Percentiles rank a stretch among this genome's conserved stretches.
These are phyloP conservation scores for Taphrina flavorubra DNA, from an alignment of 1,139 yeast species.

Conservation along the genomic window DNA sequence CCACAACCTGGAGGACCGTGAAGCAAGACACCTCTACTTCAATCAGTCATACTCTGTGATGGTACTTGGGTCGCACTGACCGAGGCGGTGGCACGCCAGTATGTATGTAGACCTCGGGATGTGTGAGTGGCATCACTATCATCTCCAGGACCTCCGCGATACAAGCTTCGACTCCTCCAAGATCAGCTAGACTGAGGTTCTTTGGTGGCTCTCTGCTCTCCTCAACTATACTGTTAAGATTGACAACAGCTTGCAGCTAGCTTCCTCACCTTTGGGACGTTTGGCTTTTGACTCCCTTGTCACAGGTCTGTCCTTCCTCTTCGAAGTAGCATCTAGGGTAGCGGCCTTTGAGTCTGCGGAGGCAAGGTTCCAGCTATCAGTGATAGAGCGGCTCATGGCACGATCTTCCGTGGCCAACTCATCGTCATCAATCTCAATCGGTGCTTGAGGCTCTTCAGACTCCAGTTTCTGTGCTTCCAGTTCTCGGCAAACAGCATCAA, in stretches of 20 bases:
- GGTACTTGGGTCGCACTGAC: slow-evolving; percentile 16
- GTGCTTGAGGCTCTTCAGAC: background rate
- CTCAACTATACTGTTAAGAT: slow-evolving; percentile 20
- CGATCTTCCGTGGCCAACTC: background rate
- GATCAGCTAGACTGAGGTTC: slow-evolving; percentile 63
- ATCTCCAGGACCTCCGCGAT: slow-evolving; percentile 85
- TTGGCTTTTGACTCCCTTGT: slow-evolving; percentile 51
- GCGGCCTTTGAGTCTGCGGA: slow-evolving; percentile 41
- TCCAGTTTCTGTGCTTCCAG: slow-evolving; percentile 22
- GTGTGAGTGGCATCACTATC: slow-evolving; percentile 87
- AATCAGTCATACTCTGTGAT: background rate
- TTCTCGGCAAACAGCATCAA: slow-evolving; percentile 31
- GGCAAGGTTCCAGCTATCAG: slow-evolving; percentile 9
- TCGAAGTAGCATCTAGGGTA: slow-evolving; percentile 22
- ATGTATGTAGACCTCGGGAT: slow-evolving; percentile 84
- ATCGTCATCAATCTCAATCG: slow-evolving; percentile 16
- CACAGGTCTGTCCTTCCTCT: slow-evolving; percentile 51
- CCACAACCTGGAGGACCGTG: slow-evolving; percentile 99
- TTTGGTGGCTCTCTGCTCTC: slow-evolving; percentile 70
- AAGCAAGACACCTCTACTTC: slow-evolving; percentile 73
- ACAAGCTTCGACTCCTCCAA: slow-evolving; percentile 89
- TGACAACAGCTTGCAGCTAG: background rate
- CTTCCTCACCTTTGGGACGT: slow-evolving; percentile 56
- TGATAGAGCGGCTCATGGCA: slow-evolving; percentile 5
- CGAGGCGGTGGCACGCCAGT: slow-evolving; percentile 95